Evolutionary conservation across 352 stramenopile species (phyloP).

Genomic region (Phytophthora sansomeana): DNA sequence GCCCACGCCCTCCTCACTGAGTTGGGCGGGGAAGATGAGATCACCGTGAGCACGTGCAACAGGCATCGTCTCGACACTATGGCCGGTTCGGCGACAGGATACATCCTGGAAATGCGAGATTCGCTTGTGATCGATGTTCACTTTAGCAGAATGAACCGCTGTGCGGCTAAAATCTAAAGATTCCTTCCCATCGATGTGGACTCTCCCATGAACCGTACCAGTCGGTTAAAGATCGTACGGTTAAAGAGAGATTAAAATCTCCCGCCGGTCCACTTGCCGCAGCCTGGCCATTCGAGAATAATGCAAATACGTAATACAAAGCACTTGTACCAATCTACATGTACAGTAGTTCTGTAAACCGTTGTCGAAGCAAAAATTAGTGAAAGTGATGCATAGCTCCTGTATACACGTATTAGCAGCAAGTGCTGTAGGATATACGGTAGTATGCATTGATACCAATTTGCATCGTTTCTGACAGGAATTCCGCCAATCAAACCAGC

Average conservation of each 20-base stretch:
- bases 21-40: conserved; percentile 25
- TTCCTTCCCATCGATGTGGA: conserved; percentile 20
- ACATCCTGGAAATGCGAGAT: conserved; percentile 14
- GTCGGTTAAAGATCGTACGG: conserved; percentile 9
- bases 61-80: conserved; percentile 25
- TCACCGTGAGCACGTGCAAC: conserved; percentile 1
- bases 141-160: conserved; percentile 5
- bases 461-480: too few relatives aligned
- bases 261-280: too few relatives aligned
- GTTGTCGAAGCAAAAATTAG: too few relatives aligned
- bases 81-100: conserved; percentile 18
- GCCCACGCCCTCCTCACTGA: conserved; percentile 30
- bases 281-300: too few relatives aligned
- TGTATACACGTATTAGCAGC: too few relatives aligned
- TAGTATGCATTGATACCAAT: too few relatives aligned
- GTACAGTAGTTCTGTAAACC: too few relatives aligned
- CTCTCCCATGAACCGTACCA: conserved; percentile 25
- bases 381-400: too few relatives aligned
- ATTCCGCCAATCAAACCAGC: too few relatives aligned
- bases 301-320: too few relatives aligned
- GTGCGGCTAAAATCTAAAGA: conserved; percentile 28
- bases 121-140: neutral
- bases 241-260: conserved; percentile 25
- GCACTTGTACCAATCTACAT: too few relatives aligned
- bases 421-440: too few relatives aligned